Base-by-base conservation (phyloP, 1,284 basidiomycete genomes). In the Fomitiporia mediterranea region DNA sequence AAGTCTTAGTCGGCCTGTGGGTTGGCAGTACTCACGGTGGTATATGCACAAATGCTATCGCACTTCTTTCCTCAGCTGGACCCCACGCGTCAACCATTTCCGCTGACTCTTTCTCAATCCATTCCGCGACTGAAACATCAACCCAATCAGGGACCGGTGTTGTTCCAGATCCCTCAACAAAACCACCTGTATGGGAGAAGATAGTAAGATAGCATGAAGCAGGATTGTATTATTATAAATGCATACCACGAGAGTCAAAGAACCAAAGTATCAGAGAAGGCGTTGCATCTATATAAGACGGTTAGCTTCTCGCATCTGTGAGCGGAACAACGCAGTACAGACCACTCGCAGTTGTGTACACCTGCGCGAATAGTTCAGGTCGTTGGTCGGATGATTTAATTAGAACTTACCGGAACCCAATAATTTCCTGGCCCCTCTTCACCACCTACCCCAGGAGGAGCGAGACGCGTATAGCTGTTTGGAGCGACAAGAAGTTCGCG, bases 11-110 rank as follows among this genome's bases (percentile, higher is more conserved):
- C 39, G 35, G 21, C 25, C 30, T 21, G 56, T 51, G 21, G 42
- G 9, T 23, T 38, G 37, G 23, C 8, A 25, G 13, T 0, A 32
- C 75, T 28, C 60, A 81, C 80, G 78, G 80, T 44, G 85, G 85
- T 55, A 87, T 86, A 63, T 87, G 85, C 11, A 87, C 82, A 62
- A 88, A 88, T 0, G 79, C 84, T 3, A 88, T 62, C 2, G 85
- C 78, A 25, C 74, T 77, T 23, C 83, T 70, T 0, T 67, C 64
- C 13, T 74, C 71, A 0, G 76, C 67, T 2, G 77, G 73, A 8
- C 84, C 83, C 84, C 84, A 88, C 1, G 71, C 72, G 1, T 57
- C 57, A 54, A 84, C 69, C 85, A 84, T 84, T 39, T 68, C 55
- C 1, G 62, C 57, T 0, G 77, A 79, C 60, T 86, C 82, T 3